These are phyloP conservation scores for Pseudocercospora ulei DNA, from an alignment of 2,329 filamentous ascomycete species.

Conservation along the genomic window DNA sequence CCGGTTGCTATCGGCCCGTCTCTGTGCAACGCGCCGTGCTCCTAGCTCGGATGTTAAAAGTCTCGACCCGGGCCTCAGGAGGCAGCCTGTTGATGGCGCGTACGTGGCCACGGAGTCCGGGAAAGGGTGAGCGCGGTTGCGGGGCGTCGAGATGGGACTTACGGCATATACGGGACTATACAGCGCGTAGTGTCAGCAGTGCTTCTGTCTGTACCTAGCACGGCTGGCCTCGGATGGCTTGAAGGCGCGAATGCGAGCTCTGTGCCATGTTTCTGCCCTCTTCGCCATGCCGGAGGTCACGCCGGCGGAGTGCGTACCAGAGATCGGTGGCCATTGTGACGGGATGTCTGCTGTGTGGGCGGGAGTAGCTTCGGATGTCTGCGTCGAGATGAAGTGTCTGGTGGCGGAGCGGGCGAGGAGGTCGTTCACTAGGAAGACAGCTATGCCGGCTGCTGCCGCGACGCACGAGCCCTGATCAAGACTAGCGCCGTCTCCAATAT, in stretches of 20 bases:
- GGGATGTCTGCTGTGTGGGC: slow-evolving; percentile 8
- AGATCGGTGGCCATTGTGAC: slow-evolving; percentile 66
- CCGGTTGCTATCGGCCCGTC: not conserved
- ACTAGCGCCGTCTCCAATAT: no score
- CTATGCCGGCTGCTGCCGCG: not conserved
- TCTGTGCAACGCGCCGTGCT: no score
- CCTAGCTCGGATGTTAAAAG: no score
- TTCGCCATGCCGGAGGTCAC: slow-evolving; percentile 26
- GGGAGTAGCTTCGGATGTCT: slow-evolving; percentile 8
- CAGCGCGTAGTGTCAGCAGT: slow-evolving; percentile 24
- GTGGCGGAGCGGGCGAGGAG: slow-evolving; percentile 4
- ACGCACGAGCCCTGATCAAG: no score
- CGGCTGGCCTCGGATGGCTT: slow-evolving; percentile 5
- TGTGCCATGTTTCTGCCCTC: slow-evolving; percentile 17
- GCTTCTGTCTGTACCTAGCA: not conserved
- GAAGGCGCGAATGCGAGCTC: slow-evolving; percentile 6
- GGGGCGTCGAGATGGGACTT: slow-evolving; percentile 47
- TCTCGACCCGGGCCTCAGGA: no score
- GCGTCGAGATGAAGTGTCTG: slow-evolving; percentile 5
- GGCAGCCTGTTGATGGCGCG: slow-evolving; percentile 4
- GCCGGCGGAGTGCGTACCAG: slow-evolving; percentile 48
- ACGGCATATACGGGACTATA: slow-evolving; percentile 95
- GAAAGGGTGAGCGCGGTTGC: slow-evolving; percentile 12
- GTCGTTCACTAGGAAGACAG: slow-evolving; percentile 5
- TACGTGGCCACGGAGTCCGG: slow-evolving; percentile 12